Conservation (phyloP, 345 rosid genomes). For the Triadica sebifera region DNA sequence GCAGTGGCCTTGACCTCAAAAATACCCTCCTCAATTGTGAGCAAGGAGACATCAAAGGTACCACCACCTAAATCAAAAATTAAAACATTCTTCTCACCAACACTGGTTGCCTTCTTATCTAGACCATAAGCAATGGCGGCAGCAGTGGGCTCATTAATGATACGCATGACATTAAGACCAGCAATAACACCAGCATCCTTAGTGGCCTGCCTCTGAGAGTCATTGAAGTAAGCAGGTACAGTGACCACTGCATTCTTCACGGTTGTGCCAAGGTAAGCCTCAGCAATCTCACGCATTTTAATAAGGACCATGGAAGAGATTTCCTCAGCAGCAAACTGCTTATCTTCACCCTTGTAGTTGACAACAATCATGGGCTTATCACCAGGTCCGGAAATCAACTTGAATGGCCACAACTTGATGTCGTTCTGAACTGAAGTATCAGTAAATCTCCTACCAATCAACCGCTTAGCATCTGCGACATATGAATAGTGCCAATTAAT, state of each 20-base stretch:
- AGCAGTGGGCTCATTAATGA: slow-evolving; percentile 19
- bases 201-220: background rate
- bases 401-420: background rate
- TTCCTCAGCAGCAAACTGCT: background rate
- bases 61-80: slow-evolving; percentile 21
- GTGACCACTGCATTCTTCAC: background rate
- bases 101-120: slow-evolving; percentile 9
- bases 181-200: slow-evolving; percentile 3
- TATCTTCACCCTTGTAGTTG: background rate
- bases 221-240: background rate
- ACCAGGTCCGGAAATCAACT: background rate
- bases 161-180: slow-evolving; percentile 8
- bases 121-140: slow-evolving; percentile 19
- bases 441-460: background rate
- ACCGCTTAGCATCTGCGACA: background rate
- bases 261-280: background rate
- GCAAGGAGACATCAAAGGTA: slow-evolving; percentile 13
- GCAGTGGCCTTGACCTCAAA: slow-evolving; percentile 19
- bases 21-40: slow-evolving; percentile 11
- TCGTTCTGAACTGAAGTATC: background rate
- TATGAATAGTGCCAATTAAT: background rate
- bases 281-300: background rate
- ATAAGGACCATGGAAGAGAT: background rate
- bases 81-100: slow-evolving; percentile 16
- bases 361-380: background rate